Percentiles rank a stretch among this genome's conserved stretches.
Evolutionary conservation across 2,329 filamentous ascomycete species (phyloP).

Genomic region (Fusarium begoniae): DNA sequence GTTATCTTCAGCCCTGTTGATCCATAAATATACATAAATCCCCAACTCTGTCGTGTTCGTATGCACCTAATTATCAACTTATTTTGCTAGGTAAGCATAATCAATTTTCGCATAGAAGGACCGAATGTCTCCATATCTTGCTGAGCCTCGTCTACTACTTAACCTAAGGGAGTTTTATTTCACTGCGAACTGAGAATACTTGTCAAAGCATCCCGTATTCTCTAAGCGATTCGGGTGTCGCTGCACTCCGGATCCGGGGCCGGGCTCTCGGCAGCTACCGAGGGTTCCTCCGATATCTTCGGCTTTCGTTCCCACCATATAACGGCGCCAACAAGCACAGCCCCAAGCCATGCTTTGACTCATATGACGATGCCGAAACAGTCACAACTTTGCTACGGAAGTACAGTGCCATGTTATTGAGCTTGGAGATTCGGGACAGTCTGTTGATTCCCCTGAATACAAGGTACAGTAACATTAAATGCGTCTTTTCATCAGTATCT

Average conservation of each 20-base stretch:
- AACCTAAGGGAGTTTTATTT: neutral
- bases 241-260: conserved; percentile 16
- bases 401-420: neutral
- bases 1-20: neutral
- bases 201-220: neutral
- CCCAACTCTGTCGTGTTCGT: neutral
- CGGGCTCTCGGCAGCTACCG: conserved; percentile 26
- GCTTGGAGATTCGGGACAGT: neutral
- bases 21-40: neutral
- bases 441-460: neutral
- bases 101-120: neutral
- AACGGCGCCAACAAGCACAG: conserved; percentile 18
- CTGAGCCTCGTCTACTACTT: neutral
- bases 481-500: conserved; percentile 39
- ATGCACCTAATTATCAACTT: neutral
- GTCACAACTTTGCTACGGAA: neutral
- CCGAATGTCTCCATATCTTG: neutral
- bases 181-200: neutral
- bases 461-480: neutral
- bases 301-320: conserved; percentile 1
- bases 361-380: neutral
- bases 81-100: neutral
- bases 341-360: neutral
- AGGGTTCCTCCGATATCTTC: conserved; percentile 19
- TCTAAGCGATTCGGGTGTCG: neutral